Evolutionary conservation across 129 eudicot species (phyloP).

Genomic region (Tagetes patula): DNA sequence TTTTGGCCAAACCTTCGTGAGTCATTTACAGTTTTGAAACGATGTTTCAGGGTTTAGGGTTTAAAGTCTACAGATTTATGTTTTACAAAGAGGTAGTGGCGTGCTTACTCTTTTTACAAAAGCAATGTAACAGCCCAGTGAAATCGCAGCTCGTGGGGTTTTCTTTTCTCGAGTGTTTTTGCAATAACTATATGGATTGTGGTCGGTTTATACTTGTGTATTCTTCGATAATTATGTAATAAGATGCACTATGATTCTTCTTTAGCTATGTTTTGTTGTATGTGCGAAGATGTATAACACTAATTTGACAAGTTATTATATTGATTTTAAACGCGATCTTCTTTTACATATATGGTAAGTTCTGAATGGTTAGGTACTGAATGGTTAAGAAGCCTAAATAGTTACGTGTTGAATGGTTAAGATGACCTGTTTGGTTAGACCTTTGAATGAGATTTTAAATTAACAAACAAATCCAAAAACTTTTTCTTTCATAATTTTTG

Average conservation of each 20-base stretch:
- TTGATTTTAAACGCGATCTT: too few relatives aligned
- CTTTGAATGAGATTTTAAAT: too few relatives aligned
- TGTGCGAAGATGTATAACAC: not conserved
- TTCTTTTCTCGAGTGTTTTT: conserved; percentile 23
- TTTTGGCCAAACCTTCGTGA: conserved; percentile 71
- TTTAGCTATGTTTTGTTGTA: conserved; percentile 19
- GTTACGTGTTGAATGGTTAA: too few relatives aligned
- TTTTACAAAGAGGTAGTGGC: conserved; percentile 55
- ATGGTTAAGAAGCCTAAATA: too few relatives aligned
- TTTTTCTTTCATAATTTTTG: too few relatives aligned
- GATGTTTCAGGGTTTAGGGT: conserved; percentile 31
- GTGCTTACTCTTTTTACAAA: conserved; percentile 61
- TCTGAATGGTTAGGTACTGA: too few relatives aligned
- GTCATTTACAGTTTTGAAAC: conserved; percentile 47
- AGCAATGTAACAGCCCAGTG: conserved; percentile 24
- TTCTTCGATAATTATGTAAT: conserved; percentile 32
- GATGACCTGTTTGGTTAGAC: too few relatives aligned
- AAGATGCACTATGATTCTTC: conserved; percentile 35
- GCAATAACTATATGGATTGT: conserved; percentile 26
- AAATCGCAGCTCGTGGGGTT: conserved; percentile 53
- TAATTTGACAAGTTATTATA: too few relatives aligned
- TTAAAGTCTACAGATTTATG: conserved; percentile 8
- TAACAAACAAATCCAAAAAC: too few relatives aligned
- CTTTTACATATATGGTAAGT: too few relatives aligned
- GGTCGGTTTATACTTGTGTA: conserved; percentile 37